These are phyloP conservation scores for Penicillium cinerascens DNA, from an alignment of 495 filamentous ascomycete species.

Conservation along the genomic window DNA sequence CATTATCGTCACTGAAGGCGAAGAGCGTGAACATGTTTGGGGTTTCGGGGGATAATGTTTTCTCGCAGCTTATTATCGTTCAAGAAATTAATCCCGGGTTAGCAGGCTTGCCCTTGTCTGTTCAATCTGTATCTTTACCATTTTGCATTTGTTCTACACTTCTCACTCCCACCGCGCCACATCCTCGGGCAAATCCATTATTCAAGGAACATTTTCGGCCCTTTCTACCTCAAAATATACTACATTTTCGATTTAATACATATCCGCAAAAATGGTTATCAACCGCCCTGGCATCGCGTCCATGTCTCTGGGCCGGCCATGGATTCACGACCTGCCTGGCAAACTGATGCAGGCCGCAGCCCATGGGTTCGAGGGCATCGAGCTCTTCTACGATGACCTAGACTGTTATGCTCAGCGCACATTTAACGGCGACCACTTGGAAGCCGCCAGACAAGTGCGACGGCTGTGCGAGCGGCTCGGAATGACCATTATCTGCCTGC, in stretches of 20 bases:
- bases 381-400: constrained; percentile 80
- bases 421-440: constrained; percentile 45
- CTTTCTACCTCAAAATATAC: neutral
- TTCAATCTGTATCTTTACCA: neutral
- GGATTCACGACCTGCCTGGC: constrained; percentile 57
- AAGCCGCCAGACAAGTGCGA: constrained; percentile 55
- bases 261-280: constrained; percentile 24
- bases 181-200: neutral
- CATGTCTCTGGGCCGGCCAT: constrained; percentile 69
- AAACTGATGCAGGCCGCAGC: constrained; percentile 65
- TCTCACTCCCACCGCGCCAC: neutral
- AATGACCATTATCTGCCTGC: constrained; percentile 65
- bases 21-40: constrained; percentile 1
- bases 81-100: constrained; percentile 1
- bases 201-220: neutral
- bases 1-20: constrained; percentile 2
- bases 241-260: neutral
- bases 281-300: constrained; percentile 57
- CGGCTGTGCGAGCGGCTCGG: constrained; percentile 53
- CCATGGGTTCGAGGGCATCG: constrained; percentile 67
- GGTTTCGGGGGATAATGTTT: constrained; percentile 19
- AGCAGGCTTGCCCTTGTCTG: neutral
- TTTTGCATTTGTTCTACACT: neutral
- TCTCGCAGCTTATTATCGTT: constrained; percentile 3
- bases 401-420: constrained; percentile 59